These are phyloP conservation scores for Trametes versicolor DNA, from an alignment of 1,284 basidiomycete genomes.

Conservation along the genomic window DNA sequence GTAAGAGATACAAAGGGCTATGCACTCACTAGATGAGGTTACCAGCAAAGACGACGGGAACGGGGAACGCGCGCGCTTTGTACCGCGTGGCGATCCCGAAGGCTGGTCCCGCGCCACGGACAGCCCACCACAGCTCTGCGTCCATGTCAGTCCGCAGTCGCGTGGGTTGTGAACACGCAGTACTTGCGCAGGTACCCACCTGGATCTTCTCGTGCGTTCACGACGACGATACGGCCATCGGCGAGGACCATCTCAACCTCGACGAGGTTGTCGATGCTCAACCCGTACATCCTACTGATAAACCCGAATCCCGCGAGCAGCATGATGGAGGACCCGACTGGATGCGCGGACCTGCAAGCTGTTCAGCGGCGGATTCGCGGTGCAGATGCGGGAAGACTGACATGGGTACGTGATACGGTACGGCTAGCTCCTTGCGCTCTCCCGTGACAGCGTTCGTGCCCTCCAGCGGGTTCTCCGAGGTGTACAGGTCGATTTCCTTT, in stretches of 20 bases:
- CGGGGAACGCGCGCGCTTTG: slow-evolving; percentile 85
- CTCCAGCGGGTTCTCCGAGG: slow-evolving; percentile 74
- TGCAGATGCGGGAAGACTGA: slow-evolving; percentile 49
- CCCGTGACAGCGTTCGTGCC: slow-evolving; percentile 53
- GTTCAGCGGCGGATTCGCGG: slow-evolving; percentile 26
- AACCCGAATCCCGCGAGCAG: slow-evolving; percentile 92
- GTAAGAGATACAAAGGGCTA: slow-evolving; percentile 2
- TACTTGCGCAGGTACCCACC: slow-evolving; percentile 53
- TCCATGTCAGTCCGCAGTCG: not conserved
- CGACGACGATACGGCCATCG: slow-evolving; percentile 79
- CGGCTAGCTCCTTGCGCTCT: slow-evolving; percentile 57
- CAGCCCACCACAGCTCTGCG: slow-evolving; percentile 90
- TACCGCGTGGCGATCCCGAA: slow-evolving; percentile 91
- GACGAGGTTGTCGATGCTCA: slow-evolving; percentile 87
- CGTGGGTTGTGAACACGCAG: not conserved
- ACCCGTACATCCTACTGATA: slow-evolving; percentile 81
- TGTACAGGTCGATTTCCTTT: slow-evolving; percentile 84
- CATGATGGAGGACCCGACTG: slow-evolving; percentile 85
- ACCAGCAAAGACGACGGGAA: slow-evolving; percentile 90
- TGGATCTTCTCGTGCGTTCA: slow-evolving; percentile 72
- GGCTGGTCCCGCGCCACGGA: slow-evolving; percentile 86
- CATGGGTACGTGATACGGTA: slow-evolving; percentile 89
- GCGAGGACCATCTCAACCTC: slow-evolving; percentile 88
- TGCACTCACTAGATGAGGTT: slow-evolving; percentile 84
- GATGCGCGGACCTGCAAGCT: slow-evolving; percentile 69